Evolutionary conservation across 805 yeast genomes (phyloP).

Genomic region (Candida coleopterorum): DNA sequence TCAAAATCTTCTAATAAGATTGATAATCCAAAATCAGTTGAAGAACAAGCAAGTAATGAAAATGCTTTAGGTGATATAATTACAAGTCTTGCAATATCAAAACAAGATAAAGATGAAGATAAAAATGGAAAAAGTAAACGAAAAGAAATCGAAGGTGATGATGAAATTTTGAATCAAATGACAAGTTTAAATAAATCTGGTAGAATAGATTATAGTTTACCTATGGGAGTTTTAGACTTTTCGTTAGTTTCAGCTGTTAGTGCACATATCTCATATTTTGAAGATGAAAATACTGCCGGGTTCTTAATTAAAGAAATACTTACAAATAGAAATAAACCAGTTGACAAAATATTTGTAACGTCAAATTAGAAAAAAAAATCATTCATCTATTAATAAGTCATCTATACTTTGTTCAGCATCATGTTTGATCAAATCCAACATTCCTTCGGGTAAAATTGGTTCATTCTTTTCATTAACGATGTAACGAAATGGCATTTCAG

Average conservation of each 20-base stretch:
- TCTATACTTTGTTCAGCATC: constrained; percentile 84
- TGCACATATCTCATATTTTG: constrained; percentile 87
- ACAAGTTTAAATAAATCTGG: constrained; percentile 61
- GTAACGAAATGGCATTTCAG: constrained; percentile 97
- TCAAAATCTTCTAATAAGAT: constrained; percentile 9
- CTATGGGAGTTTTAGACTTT: constrained; percentile 74
- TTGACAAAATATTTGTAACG: constrained; percentile 25
- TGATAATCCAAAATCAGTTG: constrained; percentile 5
- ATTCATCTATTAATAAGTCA: constrained; percentile 47
- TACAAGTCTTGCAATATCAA: constrained; percentile 19
- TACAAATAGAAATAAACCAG: constrained; percentile 16
- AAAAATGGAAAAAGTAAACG: constrained; percentile 15
- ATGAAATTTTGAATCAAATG: constrained; percentile 31
- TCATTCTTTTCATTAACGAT: constrained; percentile 56
- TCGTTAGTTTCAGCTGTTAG: constrained; percentile 76
- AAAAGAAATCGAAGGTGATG: constrained; percentile 21
- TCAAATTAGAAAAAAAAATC: constrained; percentile 7
- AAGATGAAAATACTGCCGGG: constrained; percentile 78
- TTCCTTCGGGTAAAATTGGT: constrained; percentile 89
- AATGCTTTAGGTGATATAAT: constrained; percentile 40
- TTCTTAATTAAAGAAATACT: constrained; percentile 64
- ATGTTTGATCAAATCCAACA: constrained; percentile 77
- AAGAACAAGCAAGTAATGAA: constrained; percentile 18
- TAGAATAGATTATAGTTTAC: constrained; percentile 75
- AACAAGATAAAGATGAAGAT: constrained; percentile 14